Base-by-base conservation (phyloP, 331 rosid genomes). In the Rosa hybrid region DNA sequence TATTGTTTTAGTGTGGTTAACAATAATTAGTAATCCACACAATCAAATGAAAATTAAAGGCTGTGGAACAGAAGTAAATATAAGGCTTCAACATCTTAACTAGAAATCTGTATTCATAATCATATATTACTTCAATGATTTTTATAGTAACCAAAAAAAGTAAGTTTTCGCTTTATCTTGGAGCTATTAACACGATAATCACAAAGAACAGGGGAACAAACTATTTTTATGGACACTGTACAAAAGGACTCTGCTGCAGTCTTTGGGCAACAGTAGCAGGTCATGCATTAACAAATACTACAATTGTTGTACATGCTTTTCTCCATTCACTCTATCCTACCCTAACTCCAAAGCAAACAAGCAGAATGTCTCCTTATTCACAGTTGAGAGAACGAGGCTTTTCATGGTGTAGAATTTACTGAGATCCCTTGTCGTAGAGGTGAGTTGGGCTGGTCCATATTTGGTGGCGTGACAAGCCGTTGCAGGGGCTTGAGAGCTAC, bases 401-500 rank as follows among this genome's bases (percentile, higher is more conserved):
- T 84, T 89, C 84, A 93, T 25, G 96, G 99, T 76, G 88, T 87
- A 62, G 94, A 87, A 90, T 92, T 92, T 87, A 89, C 97, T 77
- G 94, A 89, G 77, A 93, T 90, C 86, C 94, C 98, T 83, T 89
- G 94, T 18, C 87, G 83, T 80, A 87, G 65, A 44, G 85, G 86
- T 27, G 99, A 83, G 67, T 83, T 89, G 68, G 90, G 83, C 84
- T 88, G 96, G 82, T 91, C 98, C 77, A 87, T 87, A 83, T 90
- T 83, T 30, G 96, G 81, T 5, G 96, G 91, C 42, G 86, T 79
- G 71, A 81, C 92, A 60, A 96, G 90, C 68, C 88, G 93, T 86
- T 91, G 99, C 86, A 96, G 78, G 51, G 99, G 89, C 86, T 93
- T 96, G 77, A 96, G 94, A 77, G 92, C 90, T 53, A 70, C 90